Evolutionary conservation across 2,329 filamentous ascomycete genomes (phyloP), one percentile per base, ranked within the genome.

Genomic region (Tolypocladium cylindrosporum): DNA sequence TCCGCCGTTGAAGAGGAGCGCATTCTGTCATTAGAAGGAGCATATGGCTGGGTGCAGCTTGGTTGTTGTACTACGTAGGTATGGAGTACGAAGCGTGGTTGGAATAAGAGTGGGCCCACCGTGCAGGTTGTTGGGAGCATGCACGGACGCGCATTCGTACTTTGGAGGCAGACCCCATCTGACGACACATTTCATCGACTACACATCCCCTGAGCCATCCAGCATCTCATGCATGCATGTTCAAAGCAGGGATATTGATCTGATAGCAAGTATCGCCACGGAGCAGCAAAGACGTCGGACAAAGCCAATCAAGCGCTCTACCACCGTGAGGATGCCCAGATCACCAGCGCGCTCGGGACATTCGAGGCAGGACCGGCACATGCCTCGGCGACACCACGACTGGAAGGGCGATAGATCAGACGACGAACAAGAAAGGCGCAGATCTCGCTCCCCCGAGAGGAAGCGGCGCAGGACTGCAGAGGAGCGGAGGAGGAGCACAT

Each of bases 381-480:
- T 52, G 48, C 10, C 54, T 34, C 56, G 56, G n/a, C 56, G 45
- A 13, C 57, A 48, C 1, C 31, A 6, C n/a, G 21, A 51, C 31
- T 16, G 37, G 37, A 27, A 24, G 7, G 10, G 37, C 16, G 21
- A 42, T 3, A 10, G 54, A 42, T 5, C 36, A 39, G 36, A 60
- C 16, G 36, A 21, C 34, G 31, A 45, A 7, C 11, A n/a, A 7
- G 36, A n/a, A 3, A 34, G 42, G 10, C 53, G 42, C 55, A 54
- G 50, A 34, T 63, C 59, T 14, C 57, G 51, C 19, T 61, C 62
- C 4, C 61, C 58, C 3, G 61, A 60, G n/a, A 60, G 56, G 41
- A 61, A 53, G 55, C 42, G 55, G 14, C 55, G 55, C 24, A 55
- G 58, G 40, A 55, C n/a, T 31, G 34, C 36, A 14, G 45, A 52